Evolutionary conservation across 2,329 filamentous ascomycete genomes (phyloP).

Genomic region (Diaporthe eres): DNA sequence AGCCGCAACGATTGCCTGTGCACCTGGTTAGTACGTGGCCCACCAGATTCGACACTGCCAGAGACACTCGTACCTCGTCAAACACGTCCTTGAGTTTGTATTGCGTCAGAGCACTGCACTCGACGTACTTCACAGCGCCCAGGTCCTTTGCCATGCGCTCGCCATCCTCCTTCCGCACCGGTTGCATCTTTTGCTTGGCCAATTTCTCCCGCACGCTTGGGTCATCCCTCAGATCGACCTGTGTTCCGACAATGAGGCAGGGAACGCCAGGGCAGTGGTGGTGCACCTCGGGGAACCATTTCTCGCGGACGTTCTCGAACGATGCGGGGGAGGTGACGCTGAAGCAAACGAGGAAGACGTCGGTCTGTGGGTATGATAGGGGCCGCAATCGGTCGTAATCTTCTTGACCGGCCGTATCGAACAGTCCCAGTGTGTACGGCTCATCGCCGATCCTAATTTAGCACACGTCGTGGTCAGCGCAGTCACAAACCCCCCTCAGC

Average conservation of each 20-base stretch:
- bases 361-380: constrained; percentile 97
- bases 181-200: constrained; percentile 94
- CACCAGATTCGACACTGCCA: constrained; percentile 43
- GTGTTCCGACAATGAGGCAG: constrained; percentile 97
- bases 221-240: constrained; percentile 96
- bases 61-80: constrained; percentile 81
- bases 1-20: constrained; percentile 92
- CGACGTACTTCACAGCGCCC: constrained; percentile 98
- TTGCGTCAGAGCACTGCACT: constrained; percentile 97
- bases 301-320: constrained; percentile 99
- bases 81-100: constrained; percentile 99
- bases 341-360: constrained; percentile 99
- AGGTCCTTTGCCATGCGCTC: constrained; percentile 97
- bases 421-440: constrained; percentile 95
- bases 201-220: constrained; percentile 90
- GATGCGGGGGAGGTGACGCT: constrained; percentile 97
- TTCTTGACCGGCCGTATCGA: constrained; percentile 99
- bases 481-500: not conserved
- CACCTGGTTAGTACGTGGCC: constrained; percentile 19
- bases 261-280: constrained; percentile 98
- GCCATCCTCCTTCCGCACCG: constrained; percentile 92
- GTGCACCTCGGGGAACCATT: constrained; percentile 99
- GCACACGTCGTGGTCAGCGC: constrained; percentile 37
- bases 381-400: constrained; percentile 98
- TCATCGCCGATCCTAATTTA: constrained; percentile 93